Conservation (phyloP, 78 protist genomes). For the Cyanophora paradoxa region DNA sequence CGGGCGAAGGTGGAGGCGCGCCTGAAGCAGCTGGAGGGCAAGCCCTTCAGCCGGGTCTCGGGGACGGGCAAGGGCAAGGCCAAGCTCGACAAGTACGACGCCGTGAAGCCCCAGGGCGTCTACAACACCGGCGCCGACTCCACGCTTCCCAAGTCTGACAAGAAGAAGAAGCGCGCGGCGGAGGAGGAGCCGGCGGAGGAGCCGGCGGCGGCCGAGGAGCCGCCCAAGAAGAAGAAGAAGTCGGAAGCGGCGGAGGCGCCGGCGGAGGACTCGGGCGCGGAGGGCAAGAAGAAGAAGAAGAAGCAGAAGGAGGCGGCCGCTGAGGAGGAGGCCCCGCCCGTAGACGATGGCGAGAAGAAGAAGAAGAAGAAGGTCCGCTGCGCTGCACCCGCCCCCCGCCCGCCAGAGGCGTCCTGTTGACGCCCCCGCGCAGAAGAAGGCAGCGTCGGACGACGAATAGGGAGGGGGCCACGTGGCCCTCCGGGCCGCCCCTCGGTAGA, state of each 20-base stretch:
- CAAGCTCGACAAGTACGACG: not conserved
- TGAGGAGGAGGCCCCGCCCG: slow-evolving; percentile 1
- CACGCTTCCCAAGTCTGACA: not conserved
- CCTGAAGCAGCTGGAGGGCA: slow-evolving; percentile 60
- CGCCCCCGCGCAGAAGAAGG: too few species aligned
- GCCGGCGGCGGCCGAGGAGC: too few species aligned
- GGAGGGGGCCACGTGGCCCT: too few species aligned
- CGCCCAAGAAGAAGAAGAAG: too few species aligned
- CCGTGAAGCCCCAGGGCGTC: not conserved
- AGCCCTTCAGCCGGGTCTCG: not conserved
- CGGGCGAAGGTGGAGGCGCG: slow-evolving; percentile 65
- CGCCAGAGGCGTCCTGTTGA: too few species aligned
- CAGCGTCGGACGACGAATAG: too few species aligned
- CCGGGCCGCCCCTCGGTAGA: too few species aligned
- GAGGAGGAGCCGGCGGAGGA: not conserved
- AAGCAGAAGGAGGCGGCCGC: not conserved
- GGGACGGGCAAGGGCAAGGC: slow-evolving; percentile 20
- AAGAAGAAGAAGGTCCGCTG: too few species aligned
- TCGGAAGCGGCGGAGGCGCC: too few species aligned
- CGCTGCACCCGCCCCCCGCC: too few species aligned
- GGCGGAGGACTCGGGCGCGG: too few species aligned
- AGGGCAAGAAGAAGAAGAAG: slow-evolving; percentile 10
- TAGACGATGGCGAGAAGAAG: too few species aligned
- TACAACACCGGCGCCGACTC: not conserved
- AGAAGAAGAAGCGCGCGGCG: slow-evolving; percentile 7